Evolutionary conservation across 805 yeast genomes (phyloP), one percentile per base, ranked within the genome.

Genomic region (Vanderwaltozyma tropicalis): DNA sequence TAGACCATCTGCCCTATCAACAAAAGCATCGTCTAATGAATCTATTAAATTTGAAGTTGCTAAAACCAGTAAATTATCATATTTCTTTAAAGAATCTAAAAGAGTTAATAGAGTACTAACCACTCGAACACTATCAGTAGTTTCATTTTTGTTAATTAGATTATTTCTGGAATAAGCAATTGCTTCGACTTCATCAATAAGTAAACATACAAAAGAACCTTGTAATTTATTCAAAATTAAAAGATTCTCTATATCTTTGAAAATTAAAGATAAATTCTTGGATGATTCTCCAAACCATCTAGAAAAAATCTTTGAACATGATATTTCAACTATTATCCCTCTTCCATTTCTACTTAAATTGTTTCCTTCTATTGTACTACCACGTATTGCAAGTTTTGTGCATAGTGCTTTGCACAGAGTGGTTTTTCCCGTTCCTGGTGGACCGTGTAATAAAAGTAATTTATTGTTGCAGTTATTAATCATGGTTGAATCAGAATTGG

Each of bases 381-480:
- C 44, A 17, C 62, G 42, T 10, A 64, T 59, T 17, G 69, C 50
- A 18, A 66, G 37, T 45, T 66, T 67, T 26, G 67, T 71, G 22
- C 67, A 58, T 7, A 67, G 32, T 0, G 71, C 61, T 31, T 52
- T 64, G 31, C 69, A 63, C 4, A 67, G 36, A 2, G 69, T 63
- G 1, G 72, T 65, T 47, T 68, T 68, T 5, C 73, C 73, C 2
- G 70, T 64, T 1, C 73, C 73, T 4, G 73, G 71, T 3, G 71
- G 67, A 0, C 73, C 73, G 46, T 67, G 64, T 1, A 67, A 41
- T 19, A 58, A 38, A 5, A 58, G 32, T 15, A 58, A 32, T 34
- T 56, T 55, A 38, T 57, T 57, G 31, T 47, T 55, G n/a, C 38
- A 15, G 8, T 39, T 35, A 14, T 42, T 38, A n/a, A 34, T 9